Base-by-base conservation (phyloP, 192 early-diverging fungal species). In the Spizellomyces punctatus region DNA sequence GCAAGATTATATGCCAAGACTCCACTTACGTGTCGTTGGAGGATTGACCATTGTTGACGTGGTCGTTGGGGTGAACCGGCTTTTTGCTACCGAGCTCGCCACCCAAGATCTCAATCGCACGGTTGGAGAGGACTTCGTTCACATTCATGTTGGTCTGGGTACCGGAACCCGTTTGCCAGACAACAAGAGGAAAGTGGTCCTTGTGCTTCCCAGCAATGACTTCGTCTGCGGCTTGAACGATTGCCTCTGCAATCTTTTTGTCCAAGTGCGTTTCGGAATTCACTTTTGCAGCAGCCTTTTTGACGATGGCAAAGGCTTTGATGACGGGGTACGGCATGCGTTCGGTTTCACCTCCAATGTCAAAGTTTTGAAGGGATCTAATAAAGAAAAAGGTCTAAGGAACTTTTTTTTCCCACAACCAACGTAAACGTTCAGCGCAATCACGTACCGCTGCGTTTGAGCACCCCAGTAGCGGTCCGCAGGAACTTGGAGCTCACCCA, bases 61-160 rank as follows among this genome's bases (percentile, higher is more conserved):
- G 95, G 83, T 99, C 98, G 82, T 99, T 99, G 48, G 98, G 98
- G 78, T 99, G 98, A 46, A 99, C 95, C 16, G 95, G 95, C 67
- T 86, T 89, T 89, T 99, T 95, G 79, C 83, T 87, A 62, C 96
- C 96, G 52, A 95, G 86, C 78, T 94, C 89, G 61, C 94, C 95
- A 42, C 83, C 83, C 47, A 98, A 79, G 46, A 98, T 83, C 81
- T 99, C 94, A 73, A 95, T 97, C 27, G 98, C 98, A 49, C 98
- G 91, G 92, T 99, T 99, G 65, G 98, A 94, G 77, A 99, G 95
- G 57, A 99, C 97, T 78, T 90, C 85, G 72, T 86, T 75, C 55
- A 75, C 68, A 43, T 76, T 76, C 69, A 76, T 71, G 89, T 99
- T 98, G 67, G 94, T 92, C 86, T 98, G 95, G 45, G 95, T 99